Conservation (phyloP, 495 filamentous ascomycete genomes). For the Lichenothelia convexa region DNA sequence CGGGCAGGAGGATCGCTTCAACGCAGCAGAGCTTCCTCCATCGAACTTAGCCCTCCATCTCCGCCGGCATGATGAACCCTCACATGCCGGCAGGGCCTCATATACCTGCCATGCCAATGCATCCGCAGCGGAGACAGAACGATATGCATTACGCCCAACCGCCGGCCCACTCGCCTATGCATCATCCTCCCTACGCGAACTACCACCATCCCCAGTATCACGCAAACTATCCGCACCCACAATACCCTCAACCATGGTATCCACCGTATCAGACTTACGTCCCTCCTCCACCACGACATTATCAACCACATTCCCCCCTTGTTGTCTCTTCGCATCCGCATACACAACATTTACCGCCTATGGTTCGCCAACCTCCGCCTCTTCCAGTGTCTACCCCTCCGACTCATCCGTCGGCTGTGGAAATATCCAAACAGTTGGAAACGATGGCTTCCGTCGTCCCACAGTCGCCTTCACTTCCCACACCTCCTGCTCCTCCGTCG, state of each 20-base stretch:
- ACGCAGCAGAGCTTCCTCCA: no score
- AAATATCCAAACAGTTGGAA: constrained; percentile 8
- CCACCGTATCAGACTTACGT: constrained; percentile 11
- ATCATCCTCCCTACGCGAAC: constrained; percentile 15
- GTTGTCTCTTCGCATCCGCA: constrained; percentile 22
- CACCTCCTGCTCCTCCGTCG: not conserved
- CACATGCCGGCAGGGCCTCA: constrained; percentile 1
- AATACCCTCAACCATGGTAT: constrained; percentile 15
- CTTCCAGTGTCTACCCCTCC: constrained; percentile 7
- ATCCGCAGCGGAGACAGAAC: constrained; percentile 17
- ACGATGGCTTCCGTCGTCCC: constrained; percentile 6
- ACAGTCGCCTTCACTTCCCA: constrained; percentile 2
- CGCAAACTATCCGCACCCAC: constrained; percentile 13
- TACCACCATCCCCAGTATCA: constrained; percentile 20
- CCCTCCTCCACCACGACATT: constrained; percentile 8
- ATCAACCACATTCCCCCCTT: constrained; percentile 15
- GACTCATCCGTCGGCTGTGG: constrained; percentile 7
- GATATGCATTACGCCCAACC: constrained; percentile 19
- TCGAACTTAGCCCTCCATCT: no score
- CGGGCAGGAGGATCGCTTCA: no score
- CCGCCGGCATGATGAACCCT: no score
- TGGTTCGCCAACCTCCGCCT: constrained; percentile 14
- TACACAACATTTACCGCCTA: constrained; percentile 14
- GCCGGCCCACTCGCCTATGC: constrained; percentile 17
- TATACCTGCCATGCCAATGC: constrained; percentile 14